Evolutionary conservation across 306 rosid species (phyloP).

Genomic region (Gleditsia sinensis): DNA sequence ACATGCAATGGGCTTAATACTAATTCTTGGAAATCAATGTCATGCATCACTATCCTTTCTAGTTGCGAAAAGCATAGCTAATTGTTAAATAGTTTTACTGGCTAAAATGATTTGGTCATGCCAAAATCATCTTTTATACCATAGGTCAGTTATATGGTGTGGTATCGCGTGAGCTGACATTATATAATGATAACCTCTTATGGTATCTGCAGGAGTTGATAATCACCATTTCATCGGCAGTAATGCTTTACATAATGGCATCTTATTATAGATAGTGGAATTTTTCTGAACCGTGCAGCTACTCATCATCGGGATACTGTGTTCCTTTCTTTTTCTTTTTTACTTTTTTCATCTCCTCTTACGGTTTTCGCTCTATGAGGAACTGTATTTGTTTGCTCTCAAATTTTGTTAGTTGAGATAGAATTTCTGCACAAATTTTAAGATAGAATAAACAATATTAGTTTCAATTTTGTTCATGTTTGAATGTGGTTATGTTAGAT

Average conservation of each 20-base stretch:
- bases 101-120: constrained; percentile 19
- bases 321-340: neutral
- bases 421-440: constrained; percentile 1
- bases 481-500: neutral
- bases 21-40: neutral
- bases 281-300: constrained; percentile 29
- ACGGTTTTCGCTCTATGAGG: neutral
- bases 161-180: constrained; percentile 27
- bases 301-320: constrained; percentile 14
- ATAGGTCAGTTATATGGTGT: neutral
- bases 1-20: neutral
- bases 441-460: neutral
- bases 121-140: constrained; percentile 12
- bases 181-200: constrained; percentile 5
- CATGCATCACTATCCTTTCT: neutral
- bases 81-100: neutral
- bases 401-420: constrained; percentile 42
- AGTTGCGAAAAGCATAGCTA: neutral
- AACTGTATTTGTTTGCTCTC: neutral
- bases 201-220: constrained; percentile 73
- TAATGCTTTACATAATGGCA: constrained; percentile 72
- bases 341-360: neutral
- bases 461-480: constrained; percentile 18
- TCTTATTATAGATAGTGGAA: constrained; percentile 73
- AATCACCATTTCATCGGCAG: constrained; percentile 70